A percentile compares a stretch with the other conserved stretches of the same genome.
phyloP scores from a whole-genome alignment of 345 rosid genomes.

The Litchi chinensis region DNA sequence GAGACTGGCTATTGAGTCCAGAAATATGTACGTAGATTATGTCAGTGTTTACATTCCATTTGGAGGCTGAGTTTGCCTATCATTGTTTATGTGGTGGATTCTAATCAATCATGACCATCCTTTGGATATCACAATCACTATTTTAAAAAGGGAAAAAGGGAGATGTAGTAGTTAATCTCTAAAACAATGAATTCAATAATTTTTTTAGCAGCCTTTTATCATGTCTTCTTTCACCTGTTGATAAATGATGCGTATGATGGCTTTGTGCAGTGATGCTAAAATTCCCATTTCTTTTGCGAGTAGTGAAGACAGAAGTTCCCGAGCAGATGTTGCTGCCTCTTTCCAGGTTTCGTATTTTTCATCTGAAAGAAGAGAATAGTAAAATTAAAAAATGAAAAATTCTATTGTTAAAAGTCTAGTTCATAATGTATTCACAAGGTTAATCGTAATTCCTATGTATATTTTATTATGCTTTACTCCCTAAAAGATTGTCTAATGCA shows the following conservation, averaged over 20 bases:
- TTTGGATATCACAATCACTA: background rate
- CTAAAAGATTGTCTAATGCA: conserved; percentile 33
- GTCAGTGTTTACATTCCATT: background rate
- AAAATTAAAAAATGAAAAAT: background rate
- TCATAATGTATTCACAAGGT: conserved; percentile 2
- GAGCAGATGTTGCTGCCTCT: conserved; percentile 96
- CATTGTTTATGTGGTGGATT: conserved; percentile 4
- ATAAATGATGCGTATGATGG: background rate
- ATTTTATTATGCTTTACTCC: background rate
- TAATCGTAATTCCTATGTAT: background rate
- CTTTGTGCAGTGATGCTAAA: conserved; percentile 56
- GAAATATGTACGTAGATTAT: conserved; percentile 60
- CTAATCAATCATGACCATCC: background rate
- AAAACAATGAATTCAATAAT: background rate
- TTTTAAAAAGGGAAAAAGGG: background rate
- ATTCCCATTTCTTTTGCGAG: conserved; percentile 72
- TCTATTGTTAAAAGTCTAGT: background rate
- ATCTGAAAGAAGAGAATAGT: background rate
- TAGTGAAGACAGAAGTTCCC: conserved; percentile 63
- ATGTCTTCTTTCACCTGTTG: conserved; percentile 5
- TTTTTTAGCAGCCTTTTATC: background rate
- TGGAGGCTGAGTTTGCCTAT: conserved; percentile 17
- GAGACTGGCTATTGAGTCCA: conserved; percentile 82
- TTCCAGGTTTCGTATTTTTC: conserved; percentile 64
- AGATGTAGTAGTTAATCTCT: background rate